Base-by-base conservation (phyloP, 148 eudicot genomes). In the Vaccinium corymbosum region DNA sequence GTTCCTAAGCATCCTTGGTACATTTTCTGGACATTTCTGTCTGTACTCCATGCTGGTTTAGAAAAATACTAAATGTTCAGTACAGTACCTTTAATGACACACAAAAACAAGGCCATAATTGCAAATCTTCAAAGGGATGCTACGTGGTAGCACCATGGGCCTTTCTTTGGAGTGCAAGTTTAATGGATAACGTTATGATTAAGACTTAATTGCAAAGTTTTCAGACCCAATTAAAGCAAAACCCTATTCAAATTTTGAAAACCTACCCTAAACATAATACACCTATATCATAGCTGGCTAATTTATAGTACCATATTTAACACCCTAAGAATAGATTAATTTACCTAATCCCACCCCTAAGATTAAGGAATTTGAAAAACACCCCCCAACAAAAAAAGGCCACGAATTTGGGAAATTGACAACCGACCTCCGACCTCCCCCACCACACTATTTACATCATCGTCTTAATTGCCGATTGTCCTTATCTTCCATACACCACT, bases 391-490 rank as follows among this genome's bases (percentile, higher is more conserved):
- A 22, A 38, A 17, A 57, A 57, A 38, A 20, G 22, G 27, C 27
- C 71, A 19, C 53, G 29, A 27, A 27, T 27, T 68, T 68, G 73
- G 73, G 73, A 68, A 68, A 68, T 68, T 68, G 38, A 68, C 73
- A 12, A 68, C 73, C 52, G 2, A 3, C 50, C 9, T 32, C 73
- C 71, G 32, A 9, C 14, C 11, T n/a, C 32, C 3, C 38, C 53
- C 52, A 80, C 49, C 70, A 38, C 11, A 35, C 12, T 51, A 79
- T 56, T 3, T n/a, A 80, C 73, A 42, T 48, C 70, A 61, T 38
- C n/a, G 10, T 38, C 82, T 80, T 80, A 80, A 80, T 59, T 56
- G 59, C 19, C 17, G 4, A 17, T 20, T 78, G 83, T 64, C 56
- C 83, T 62, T n/a, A 15, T 25, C 56, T 49, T 46, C n/a, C 74